These are phyloP conservation scores for Serendipita sp. DNA, from an alignment of 768 basidiomycete genomes.

Conservation along the genomic window DNA sequence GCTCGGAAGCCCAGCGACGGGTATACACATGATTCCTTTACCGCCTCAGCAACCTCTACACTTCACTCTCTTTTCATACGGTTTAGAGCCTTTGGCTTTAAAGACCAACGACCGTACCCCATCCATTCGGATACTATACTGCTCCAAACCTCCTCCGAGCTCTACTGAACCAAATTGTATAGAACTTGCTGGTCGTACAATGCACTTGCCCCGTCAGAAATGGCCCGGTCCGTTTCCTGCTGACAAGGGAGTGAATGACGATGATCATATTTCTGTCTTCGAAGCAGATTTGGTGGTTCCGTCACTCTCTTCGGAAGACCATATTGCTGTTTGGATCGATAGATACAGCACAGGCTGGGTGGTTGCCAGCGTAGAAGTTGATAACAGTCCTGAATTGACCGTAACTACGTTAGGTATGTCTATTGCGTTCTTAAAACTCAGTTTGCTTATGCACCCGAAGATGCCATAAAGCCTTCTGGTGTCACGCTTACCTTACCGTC, in stretches of 20 bases:
- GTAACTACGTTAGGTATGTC: neutral
- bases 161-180: neutral
- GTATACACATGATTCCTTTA: conserved; percentile 23
- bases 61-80: neutral
- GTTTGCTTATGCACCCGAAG: neutral
- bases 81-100: neutral
- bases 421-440: neutral
- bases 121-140: neutral
- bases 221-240: neutral
- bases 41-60: neutral
- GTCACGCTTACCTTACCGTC: neutral
- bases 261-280: neutral
- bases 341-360: conserved; percentile 25
- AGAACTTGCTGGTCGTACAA: neutral
- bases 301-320: neutral
- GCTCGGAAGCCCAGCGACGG: conserved; percentile 12
- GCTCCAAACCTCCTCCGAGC: neutral
- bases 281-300: neutral
- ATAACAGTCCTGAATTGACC: conserved; percentile 22
- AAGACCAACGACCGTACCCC: neutral
- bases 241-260: neutral
- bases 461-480: neutral
- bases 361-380: conserved; percentile 35
- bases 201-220: neutral
- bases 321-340: neutral